Evolutionary conservation across 2,329 filamentous ascomycete genomes (phyloP).

Genomic region (Monosporascus sp.): DNA sequence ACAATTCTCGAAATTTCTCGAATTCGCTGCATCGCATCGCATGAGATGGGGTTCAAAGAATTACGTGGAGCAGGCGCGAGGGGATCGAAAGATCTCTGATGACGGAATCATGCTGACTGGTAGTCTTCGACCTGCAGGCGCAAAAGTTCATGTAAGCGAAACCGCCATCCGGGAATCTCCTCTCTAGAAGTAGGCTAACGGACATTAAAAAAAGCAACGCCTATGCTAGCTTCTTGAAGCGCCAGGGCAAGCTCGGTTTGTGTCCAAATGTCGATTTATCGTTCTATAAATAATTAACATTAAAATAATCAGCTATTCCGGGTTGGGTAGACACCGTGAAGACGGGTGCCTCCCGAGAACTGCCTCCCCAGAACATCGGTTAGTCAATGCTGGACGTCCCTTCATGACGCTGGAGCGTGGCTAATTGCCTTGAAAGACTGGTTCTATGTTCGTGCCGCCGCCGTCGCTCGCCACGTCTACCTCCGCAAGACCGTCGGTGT

Average conservation of each 20-base stretch:
- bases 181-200: neutral
- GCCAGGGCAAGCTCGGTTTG: conserved; percentile 89
- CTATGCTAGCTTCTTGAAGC: conserved; percentile 87
- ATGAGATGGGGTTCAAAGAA: conserved; percentile 1
- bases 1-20: neutral
- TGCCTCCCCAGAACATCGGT: conserved; percentile 85
- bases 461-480: conserved; percentile 97
- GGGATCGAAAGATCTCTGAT: conserved; percentile 67
- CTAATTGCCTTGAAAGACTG: conserved; percentile 55
- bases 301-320: too few species aligned
- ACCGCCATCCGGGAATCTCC: neutral
- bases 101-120: conserved; percentile 69
- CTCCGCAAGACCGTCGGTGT: conserved; percentile 99
- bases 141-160: conserved; percentile 68
- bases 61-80: conserved; percentile 59
- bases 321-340: conserved; percentile 99
- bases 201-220: conserved; percentile 39
- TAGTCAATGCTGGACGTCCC: neutral
- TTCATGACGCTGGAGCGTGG: neutral
- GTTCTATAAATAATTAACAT: too few species aligned
- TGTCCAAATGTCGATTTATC: too few species aligned
- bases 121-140: conserved; percentile 52
- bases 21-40: conserved; percentile 22
- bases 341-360: conserved; percentile 93
- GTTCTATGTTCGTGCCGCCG: conserved; percentile 87